These are phyloP conservation scores for Pichia norvegensis DNA, from an alignment of 1,139 yeast species.

Conservation along the genomic window DNA sequence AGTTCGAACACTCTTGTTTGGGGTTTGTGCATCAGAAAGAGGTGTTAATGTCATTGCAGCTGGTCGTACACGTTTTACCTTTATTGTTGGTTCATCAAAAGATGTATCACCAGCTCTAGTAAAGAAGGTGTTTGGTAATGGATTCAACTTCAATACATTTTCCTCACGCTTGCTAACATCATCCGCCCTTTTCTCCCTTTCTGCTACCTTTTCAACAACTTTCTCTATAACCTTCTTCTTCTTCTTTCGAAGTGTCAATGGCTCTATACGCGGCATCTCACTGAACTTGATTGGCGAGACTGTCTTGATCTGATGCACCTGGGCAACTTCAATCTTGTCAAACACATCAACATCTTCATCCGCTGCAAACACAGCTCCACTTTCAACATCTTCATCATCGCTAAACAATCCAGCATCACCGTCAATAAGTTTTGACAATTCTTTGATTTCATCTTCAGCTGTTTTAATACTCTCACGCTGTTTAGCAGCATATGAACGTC, in stretches of 20 bases:
- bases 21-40: background rate
- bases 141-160: constrained; percentile 6
- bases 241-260: constrained; percentile 29
- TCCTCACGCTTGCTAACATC: background rate
- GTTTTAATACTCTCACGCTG: constrained; percentile 9
- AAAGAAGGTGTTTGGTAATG: constrained; percentile 8
- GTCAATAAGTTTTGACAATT: constrained; percentile 17
- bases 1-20: background rate
- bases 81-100: constrained; percentile 24
- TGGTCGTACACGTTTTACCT: constrained; percentile 11
- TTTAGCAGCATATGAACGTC: constrained; percentile 26
- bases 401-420: constrained; percentile 18
- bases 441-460: constrained; percentile 17
- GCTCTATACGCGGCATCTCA: constrained; percentile 38
- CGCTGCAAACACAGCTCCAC: constrained; percentile 20
- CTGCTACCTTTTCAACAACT: background rate
- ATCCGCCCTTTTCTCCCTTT: background rate
- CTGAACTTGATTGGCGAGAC: constrained; percentile 34
- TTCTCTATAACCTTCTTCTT: constrained; percentile 19
- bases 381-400: constrained; percentile 21
- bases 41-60: background rate
- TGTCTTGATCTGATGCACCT: constrained; percentile 16
- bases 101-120: constrained; percentile 7
- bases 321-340: constrained; percentile 25
- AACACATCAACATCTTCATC: constrained; percentile 4